Evolutionary conservation across 1,284 basidiomycete genomes (phyloP).

Genomic region (Rhodofomes roseus): DNA sequence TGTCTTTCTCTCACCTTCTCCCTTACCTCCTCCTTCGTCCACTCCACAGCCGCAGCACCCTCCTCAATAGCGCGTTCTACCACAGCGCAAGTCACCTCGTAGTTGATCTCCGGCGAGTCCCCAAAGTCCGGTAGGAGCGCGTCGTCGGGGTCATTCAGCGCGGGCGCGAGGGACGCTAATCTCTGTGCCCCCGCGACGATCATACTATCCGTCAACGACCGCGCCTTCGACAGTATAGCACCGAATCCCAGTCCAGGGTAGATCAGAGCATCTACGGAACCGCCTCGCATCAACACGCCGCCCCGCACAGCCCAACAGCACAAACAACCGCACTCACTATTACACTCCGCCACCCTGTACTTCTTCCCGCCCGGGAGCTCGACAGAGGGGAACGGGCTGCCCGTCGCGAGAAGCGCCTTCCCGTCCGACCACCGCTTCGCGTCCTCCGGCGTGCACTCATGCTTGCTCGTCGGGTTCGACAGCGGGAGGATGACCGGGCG

Average conservation of each 20-base stretch:
- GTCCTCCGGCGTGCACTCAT: slow-evolving; percentile 73
- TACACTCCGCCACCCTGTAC: slow-evolving; percentile 73
- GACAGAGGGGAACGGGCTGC: slow-evolving; percentile 79
- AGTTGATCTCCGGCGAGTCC: slow-evolving; percentile 66
- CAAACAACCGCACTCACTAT: slow-evolving; percentile 41
- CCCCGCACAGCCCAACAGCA: neutral
- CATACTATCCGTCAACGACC: slow-evolving; percentile 68
- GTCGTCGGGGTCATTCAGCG: slow-evolving; percentile 59
- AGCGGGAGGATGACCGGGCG: slow-evolving; percentile 81
- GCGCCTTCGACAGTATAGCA: slow-evolving; percentile 59
- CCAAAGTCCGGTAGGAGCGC: slow-evolving; percentile 72
- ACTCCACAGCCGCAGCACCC: slow-evolving; percentile 53
- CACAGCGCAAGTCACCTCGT: slow-evolving; percentile 79
- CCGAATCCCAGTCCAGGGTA: slow-evolving; percentile 82
- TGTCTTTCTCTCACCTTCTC: slow-evolving; percentile 46
- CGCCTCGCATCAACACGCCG: no score
- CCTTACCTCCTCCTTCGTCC: slow-evolving; percentile 51
- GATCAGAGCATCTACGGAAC: slow-evolving; percentile 59
- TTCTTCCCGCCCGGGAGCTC: slow-evolving; percentile 65
- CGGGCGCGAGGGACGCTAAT: slow-evolving; percentile 75
- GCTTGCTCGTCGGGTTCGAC: slow-evolving; percentile 76
- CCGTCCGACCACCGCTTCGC: slow-evolving; percentile 76
- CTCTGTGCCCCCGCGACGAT: slow-evolving; percentile 73
- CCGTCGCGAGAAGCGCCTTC: slow-evolving; percentile 75
- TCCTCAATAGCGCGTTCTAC: slow-evolving; percentile 74